Evolutionary conservation across 2,329 filamentous ascomycete genomes (phyloP), one percentile per base, ranked within the genome.

Genomic region (Rachicladosporium sp.): DNA sequence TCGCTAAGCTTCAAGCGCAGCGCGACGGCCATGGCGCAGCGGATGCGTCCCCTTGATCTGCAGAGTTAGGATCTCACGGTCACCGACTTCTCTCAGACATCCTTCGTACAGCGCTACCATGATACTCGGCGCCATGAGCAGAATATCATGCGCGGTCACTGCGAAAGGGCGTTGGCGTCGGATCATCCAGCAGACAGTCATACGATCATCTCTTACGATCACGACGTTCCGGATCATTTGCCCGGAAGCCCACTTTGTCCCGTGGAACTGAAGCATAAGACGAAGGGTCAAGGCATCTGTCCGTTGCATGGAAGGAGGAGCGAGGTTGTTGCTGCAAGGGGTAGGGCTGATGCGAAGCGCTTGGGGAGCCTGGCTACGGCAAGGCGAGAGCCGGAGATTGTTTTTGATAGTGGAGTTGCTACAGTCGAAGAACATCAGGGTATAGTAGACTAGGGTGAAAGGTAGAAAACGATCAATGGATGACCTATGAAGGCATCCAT

Each of bases 201-300:
- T 11, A 43, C 46, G 2, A 36, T 46, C 6, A 41, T 51, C 30
- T 48, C 51, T 10, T 55, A 62, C 43, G 57, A 60, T 19, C 42
- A 60, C 6, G 54, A 62, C 35, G 50, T 65, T 7, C 64, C 64
- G 2, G 65, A 68, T 40, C 65, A 68, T 46, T 44, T 67, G 7
- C 59, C 59, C 10, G 60, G 42, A 34, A 66, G 63, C 37, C 63
- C 62, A 4, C 48, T 67, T 4, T 67, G 65, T 43, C 65, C 65
- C 3, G 47, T 59, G 23, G 56, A 58, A 42, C 50, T 57, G 6
- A 57, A 52, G 40, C 56, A 63, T 46, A 52, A 53, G 33, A 57
- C 53, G 40, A 53, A 55, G 21, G 60, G 59, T 7, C 56, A 46
- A 34, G 57, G 54, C 2, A 55, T 63, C 29, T 67, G 63, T 50